Conservation (phyloP, 2,329 filamentous ascomycete species). For the Apiospora kogelbergensis region DNA sequence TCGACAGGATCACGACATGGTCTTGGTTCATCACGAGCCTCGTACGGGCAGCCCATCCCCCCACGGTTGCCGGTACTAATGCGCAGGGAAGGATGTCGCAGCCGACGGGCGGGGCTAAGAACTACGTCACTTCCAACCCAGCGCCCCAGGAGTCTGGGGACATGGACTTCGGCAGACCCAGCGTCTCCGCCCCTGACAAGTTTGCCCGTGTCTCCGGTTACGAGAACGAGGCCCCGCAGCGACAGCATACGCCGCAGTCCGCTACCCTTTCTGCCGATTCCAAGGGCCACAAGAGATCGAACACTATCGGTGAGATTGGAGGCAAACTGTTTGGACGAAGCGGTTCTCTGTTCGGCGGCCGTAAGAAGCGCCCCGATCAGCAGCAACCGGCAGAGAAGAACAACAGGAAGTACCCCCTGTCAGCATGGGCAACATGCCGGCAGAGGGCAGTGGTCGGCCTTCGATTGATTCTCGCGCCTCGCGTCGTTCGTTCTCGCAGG, state of each 20-base stretch:
- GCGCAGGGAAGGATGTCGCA: slow-evolving; percentile 89
- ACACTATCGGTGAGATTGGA: slow-evolving; percentile 77
- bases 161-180: slow-evolving; percentile 55
- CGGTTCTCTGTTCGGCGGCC: slow-evolving; percentile 75
- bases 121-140: slow-evolving; percentile 70
- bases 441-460: slow-evolving; percentile 50
- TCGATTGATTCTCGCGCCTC: slow-evolving; percentile 70
- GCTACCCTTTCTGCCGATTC: slow-evolving; percentile 30
- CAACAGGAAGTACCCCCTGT: slow-evolving; percentile 75
- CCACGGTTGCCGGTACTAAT: slow-evolving; percentile 84
- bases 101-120: slow-evolving; percentile 61
- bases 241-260: slow-evolving; percentile 33
- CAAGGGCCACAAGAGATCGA: slow-evolving; percentile 67
- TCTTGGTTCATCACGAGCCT: slow-evolving; percentile 53
- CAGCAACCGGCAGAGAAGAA: slow-evolving; percentile 47
- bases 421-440: slow-evolving; percentile 78
- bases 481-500: slow-evolving; percentile 64
- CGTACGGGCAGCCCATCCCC: slow-evolving; percentile 89
- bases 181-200: slow-evolving; percentile 57
- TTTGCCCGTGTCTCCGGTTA: slow-evolving; percentile 60
- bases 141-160: slow-evolving; percentile 56
- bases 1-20: slow-evolving; percentile 65
- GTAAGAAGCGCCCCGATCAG: slow-evolving; percentile 33
- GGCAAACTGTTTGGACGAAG: slow-evolving; percentile 84
- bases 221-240: slow-evolving; percentile 34